These are phyloP conservation scores for Lycium barbarum DNA, from an alignment of 257 asterid species.

Conservation along the genomic window DNA sequence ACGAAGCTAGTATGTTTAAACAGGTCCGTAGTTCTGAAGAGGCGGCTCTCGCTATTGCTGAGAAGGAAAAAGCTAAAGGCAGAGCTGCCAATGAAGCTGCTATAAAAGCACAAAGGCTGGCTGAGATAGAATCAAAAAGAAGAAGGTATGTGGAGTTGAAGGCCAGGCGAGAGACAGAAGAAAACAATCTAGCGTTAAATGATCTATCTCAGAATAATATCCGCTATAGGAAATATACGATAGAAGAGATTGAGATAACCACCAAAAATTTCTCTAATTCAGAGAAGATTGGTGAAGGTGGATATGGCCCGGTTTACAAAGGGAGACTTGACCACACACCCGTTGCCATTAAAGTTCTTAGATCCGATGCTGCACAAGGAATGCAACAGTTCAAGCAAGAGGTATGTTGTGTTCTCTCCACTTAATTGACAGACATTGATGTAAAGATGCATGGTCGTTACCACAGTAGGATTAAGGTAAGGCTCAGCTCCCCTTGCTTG, in stretches of 20 bases:
- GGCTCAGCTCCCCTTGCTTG: no score
- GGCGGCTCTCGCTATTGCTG: constrained; percentile 31
- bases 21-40: constrained; percentile 33
- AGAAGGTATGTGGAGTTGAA: constrained; percentile 35
- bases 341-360: constrained; percentile 34
- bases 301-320: constrained; percentile 36
- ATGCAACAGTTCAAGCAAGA: constrained; percentile 38
- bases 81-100: constrained; percentile 36
- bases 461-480: no score
- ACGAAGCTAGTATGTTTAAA: constrained; percentile 30
- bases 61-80: constrained; percentile 36
- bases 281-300: constrained; percentile 37
- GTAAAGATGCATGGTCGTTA: not conserved
- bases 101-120: constrained; percentile 34
- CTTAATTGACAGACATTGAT: not conserved
- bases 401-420: not conserved
- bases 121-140: constrained; percentile 36
- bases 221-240: constrained; percentile 35
- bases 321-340: constrained; percentile 30
- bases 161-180: constrained; percentile 31
- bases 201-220: constrained; percentile 18
- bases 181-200: constrained; percentile 27
- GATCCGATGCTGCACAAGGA: constrained; percentile 38
- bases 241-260: constrained; percentile 39
- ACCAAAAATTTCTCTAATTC: constrained; percentile 37